Evolutionary conservation across 192 early-diverging fungal species (phyloP).

Genomic region (Borealophlyctis nickersoniae): DNA sequence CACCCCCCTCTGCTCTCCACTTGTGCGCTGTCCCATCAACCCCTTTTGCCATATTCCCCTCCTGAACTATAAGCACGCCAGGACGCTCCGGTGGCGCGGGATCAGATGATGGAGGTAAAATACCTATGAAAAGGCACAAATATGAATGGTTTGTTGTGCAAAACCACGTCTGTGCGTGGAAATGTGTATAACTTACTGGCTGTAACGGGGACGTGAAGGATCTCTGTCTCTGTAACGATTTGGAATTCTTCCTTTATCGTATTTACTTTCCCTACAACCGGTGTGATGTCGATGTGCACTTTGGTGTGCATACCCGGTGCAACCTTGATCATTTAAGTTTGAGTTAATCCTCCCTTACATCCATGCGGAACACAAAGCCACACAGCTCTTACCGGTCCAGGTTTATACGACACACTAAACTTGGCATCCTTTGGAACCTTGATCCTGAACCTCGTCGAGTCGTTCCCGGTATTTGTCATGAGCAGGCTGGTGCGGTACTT

Average conservation of each 20-base stretch:
- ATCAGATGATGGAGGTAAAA: no score
- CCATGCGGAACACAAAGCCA: no score
- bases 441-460: constrained; percentile 28
- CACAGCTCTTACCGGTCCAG: constrained; percentile 36
- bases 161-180: no score
- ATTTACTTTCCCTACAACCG: background rate
- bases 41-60: no score
- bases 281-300: constrained; percentile 11
- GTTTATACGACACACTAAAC: constrained; percentile 24
- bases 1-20: no score
- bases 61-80: no score
- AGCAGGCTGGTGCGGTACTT: constrained; percentile 8
- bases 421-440: constrained; percentile 8
- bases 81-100: no score
- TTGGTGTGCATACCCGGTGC: constrained; percentile 39
- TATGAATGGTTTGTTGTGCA: no score
- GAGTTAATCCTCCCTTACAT: no score
- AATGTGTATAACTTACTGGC: constrained; percentile 27
- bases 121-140: no score
- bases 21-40: no score
- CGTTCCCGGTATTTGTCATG: constrained; percentile 33
- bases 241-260: constrained; percentile 18
- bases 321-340: constrained; percentile 21
- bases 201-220: constrained; percentile 21
- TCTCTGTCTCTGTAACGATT: constrained; percentile 33